Conservation (phyloP, 2,329 filamentous ascomycete genomes). For the Aspergillus novofumigatus region DNA sequence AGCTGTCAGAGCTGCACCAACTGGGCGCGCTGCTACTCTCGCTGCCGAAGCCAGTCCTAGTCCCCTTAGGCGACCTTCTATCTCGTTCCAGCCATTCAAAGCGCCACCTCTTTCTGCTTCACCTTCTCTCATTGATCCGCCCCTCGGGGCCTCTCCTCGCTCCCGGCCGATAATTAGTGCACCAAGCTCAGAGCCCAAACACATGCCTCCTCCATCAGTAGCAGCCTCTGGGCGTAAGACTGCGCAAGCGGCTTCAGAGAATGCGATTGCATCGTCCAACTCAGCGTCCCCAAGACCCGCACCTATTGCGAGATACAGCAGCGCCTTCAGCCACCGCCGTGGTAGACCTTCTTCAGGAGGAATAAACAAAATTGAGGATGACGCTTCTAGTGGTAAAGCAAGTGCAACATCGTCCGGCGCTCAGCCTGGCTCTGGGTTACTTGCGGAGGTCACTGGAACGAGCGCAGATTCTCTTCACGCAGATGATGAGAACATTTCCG, state of each 20-base stretch:
- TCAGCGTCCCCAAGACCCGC: slow-evolving; percentile 75
- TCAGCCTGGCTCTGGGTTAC: slow-evolving; percentile 71
- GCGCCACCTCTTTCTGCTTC: slow-evolving; percentile 91
- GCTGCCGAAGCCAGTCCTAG: slow-evolving; percentile 48
- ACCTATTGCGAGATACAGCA: slow-evolving; percentile 80
- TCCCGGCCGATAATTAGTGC: slow-evolving; percentile 40
- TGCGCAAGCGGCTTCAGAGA: slow-evolving; percentile 56
- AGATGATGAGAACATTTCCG: slow-evolving; percentile 89
- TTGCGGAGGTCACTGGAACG: slow-evolving; percentile 64
- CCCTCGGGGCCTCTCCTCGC: slow-evolving; percentile 50
- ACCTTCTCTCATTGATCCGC: slow-evolving; percentile 55
- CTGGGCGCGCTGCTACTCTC: slow-evolving; percentile 30
- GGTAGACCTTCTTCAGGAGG: slow-evolving; percentile 73
- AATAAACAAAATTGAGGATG: slow-evolving; percentile 53
- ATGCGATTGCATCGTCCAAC: slow-evolving; percentile 59
- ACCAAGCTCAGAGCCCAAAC: slow-evolving; percentile 37
- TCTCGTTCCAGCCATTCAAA: slow-evolving; percentile 95
- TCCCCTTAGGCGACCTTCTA: slow-evolving; percentile 67
- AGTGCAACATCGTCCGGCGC: slow-evolving; percentile 49
- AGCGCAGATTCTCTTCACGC: slow-evolving; percentile 64
- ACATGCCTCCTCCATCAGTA: slow-evolving; percentile 37
- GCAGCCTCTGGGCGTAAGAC: slow-evolving; percentile 36
- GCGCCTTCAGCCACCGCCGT: slow-evolving; percentile 85
- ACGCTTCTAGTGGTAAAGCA: slow-evolving; percentile 56
- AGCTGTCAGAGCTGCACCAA: slow-evolving; percentile 26